Base-by-base conservation (phyloP, 2,329 filamentous ascomycete genomes). In the Emericellopsis atlantica region DNA sequence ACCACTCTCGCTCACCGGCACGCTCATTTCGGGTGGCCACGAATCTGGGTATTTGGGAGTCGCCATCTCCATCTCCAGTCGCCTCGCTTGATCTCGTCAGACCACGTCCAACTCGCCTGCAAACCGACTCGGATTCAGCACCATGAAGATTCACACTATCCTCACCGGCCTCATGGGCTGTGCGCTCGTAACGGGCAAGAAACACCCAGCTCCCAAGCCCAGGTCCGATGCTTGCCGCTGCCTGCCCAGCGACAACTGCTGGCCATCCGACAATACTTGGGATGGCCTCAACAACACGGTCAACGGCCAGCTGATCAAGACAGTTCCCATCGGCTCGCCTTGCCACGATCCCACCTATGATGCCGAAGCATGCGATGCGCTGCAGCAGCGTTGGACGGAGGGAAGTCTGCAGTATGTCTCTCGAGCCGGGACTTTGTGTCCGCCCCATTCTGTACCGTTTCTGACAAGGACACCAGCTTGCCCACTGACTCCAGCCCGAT, bases 341-440 rank as follows among this genome's bases (percentile, higher is more conserved):
- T 78, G 73, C 46, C 72, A 77, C 45, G 59, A 62, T 22, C 62
- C 59, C 14, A 45, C 51, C 10, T 76, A 72, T 50, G 57, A 77
- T 49, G 60, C 53, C 7, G 58, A 47, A 1, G 51, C 54, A 18
- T 78, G 74, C 48, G 44, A 55, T 2, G 51, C 45, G 14, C 48
- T 77, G 1, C 58, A 59, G 39, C 48, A 54, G 2, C 49, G 51
- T 32, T 78, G 72, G 74, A 16, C 21, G 4, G 9, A 36, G 18
- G 15, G 5, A 4, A 29, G 23, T 9, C n/a, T 41, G 8, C 39
- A 41, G 39, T 41, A 36, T n/a, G 22, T 41, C 29, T 26, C 16
- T 21, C 18, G 18, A 21, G 18, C 10, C n/a, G 12, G n/a, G 4
- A 16, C 23, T n/a, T 18, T 31, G 22, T 32, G 10, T n/a, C 37